Percentiles rank a stretch among this genome's conserved stretches.
Evolutionary conservation across 2,329 filamentous ascomycete species (phyloP).

Genomic region (Colletotrichum scovillei): DNA sequence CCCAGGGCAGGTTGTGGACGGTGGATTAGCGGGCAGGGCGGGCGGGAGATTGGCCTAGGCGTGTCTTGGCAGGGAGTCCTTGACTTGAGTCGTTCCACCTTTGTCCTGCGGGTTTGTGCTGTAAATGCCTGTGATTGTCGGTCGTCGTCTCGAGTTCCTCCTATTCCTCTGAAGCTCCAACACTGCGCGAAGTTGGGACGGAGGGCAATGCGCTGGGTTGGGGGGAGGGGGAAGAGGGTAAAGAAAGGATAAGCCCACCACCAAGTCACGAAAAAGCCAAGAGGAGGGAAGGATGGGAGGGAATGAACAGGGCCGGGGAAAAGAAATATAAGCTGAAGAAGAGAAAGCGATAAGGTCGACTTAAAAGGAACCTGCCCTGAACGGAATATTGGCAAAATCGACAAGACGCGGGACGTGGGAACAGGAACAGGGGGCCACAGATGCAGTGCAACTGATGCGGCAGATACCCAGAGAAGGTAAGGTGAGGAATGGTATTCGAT

Average conservation of each 20-base stretch:
- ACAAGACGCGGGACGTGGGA: neutral
- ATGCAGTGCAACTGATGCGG: neutral
- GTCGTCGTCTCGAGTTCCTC: neutral
- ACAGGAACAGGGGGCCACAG: neutral
- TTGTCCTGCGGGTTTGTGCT: neutral
- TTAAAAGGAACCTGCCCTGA: neutral
- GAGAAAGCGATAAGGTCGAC: neutral
- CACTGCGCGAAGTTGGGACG: neutral
- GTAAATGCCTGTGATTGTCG: neutral
- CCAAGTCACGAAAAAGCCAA: neutral
- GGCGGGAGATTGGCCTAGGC: conserved; percentile 11
- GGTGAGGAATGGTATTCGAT: no score
- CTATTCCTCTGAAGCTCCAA: no score
- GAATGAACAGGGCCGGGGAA: neutral
- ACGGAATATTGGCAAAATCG: no score
- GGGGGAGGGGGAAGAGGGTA: no score
- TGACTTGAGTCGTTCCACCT: neutral
- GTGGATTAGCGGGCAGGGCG: conserved; percentile 6
- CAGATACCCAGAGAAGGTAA: no score
- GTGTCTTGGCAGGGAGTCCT: conserved; percentile 10
- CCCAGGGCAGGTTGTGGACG: neutral
- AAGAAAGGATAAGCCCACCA: neutral
- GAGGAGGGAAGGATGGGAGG: neutral
- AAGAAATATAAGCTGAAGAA: neutral
- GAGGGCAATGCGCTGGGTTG: neutral